phyloP scores from a whole-genome alignment of 2,329 filamentous ascomycete genomes.

The Fusarium transvaalense region DNA sequence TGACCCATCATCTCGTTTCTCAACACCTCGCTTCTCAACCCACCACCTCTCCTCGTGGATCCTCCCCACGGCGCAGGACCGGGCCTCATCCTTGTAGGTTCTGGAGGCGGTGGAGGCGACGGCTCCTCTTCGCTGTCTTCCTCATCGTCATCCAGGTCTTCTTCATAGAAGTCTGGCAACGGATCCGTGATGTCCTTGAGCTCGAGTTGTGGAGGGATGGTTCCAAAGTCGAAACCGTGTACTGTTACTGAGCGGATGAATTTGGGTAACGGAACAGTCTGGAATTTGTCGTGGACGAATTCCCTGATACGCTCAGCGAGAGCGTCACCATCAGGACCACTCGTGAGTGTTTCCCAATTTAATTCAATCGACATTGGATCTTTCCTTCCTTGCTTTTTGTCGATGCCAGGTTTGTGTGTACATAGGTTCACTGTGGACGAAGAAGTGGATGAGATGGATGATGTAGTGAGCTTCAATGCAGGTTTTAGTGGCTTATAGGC shows the following conservation, averaged over 20 bases:
- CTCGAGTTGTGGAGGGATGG: constrained; percentile 83
- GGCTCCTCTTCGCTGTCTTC: constrained; percentile 54
- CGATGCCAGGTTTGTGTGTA: background rate
- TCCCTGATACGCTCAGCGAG: constrained; percentile 88
- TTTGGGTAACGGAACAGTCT: constrained; percentile 88
- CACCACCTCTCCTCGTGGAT: constrained; percentile 45
- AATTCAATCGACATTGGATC: constrained; percentile 92
- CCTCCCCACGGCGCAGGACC: constrained; percentile 33
- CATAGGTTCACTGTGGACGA: background rate
- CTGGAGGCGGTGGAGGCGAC: constrained; percentile 31
- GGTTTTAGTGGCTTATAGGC: constrained; percentile 22
- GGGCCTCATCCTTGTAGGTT: constrained; percentile 39
- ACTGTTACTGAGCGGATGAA: constrained; percentile 98
- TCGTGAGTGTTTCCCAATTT: constrained; percentile 93
- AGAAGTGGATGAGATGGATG: constrained; percentile 33
- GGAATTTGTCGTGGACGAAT: constrained; percentile 97
- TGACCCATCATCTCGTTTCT: constrained; percentile 51
- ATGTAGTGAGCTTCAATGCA: background rate
- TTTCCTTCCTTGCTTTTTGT: background rate
- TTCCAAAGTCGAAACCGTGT: constrained; percentile 93
- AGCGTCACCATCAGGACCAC: constrained; percentile 85
- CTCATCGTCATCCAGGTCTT: constrained; percentile 70
- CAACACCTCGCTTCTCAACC: constrained; percentile 51
- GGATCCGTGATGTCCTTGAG: constrained; percentile 98
- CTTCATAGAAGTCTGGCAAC: constrained; percentile 95